Evolutionary conservation across 2,329 filamentous ascomycete species (phyloP).

Genomic region (Plenodomus biglobosus): DNA sequence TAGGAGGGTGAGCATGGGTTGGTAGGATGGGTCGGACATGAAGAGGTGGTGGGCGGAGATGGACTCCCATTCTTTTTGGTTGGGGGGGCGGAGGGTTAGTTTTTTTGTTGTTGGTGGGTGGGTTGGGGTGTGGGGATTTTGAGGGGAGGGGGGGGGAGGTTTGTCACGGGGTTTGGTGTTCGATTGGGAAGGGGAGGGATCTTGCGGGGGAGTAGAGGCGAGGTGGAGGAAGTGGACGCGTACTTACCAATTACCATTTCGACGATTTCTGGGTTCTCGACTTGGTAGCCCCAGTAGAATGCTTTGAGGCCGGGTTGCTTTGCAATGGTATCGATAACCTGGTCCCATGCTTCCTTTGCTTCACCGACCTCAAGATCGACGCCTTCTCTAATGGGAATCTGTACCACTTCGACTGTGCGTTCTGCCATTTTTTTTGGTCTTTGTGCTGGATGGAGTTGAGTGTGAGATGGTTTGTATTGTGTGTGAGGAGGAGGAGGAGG

Average conservation of each 20-base stretch:
- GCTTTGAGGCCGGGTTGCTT: slow-evolving; percentile 42
- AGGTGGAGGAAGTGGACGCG: too few relatives aligned
- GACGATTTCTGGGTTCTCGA: slow-evolving; percentile 45
- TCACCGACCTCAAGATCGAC: slow-evolving; percentile 25
- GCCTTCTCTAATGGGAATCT: slow-evolving; percentile 44
- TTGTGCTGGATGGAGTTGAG: too few relatives aligned
- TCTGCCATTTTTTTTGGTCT: slow-evolving; percentile 24
- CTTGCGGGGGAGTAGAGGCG: too few relatives aligned
- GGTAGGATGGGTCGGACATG: slow-evolving; percentile 41
- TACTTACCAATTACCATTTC: slow-evolving; percentile 47
- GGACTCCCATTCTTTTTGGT: slow-evolving; percentile 52
- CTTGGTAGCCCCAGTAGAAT: slow-evolving; percentile 41
- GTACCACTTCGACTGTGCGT: slow-evolving; percentile 45
- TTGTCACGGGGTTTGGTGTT: too few relatives aligned
- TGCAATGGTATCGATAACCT: slow-evolving; percentile 38
- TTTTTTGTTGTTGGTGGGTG: too few relatives aligned
- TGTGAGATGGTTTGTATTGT: too few relatives aligned
- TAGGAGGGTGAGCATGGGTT: slow-evolving; percentile 42
- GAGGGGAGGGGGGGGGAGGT: too few relatives aligned
- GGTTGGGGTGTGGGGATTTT: too few relatives aligned
- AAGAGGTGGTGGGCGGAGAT: slow-evolving; percentile 47
- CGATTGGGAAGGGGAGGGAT: too few relatives aligned
- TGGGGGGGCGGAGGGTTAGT: too few relatives aligned
- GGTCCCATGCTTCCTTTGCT: slow-evolving; percentile 35
- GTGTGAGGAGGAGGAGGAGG: too few relatives aligned